Evolutionary conservation across 2,329 filamentous ascomycete genomes (phyloP).

Genomic region (Aureobasidium mangrovei): DNA sequence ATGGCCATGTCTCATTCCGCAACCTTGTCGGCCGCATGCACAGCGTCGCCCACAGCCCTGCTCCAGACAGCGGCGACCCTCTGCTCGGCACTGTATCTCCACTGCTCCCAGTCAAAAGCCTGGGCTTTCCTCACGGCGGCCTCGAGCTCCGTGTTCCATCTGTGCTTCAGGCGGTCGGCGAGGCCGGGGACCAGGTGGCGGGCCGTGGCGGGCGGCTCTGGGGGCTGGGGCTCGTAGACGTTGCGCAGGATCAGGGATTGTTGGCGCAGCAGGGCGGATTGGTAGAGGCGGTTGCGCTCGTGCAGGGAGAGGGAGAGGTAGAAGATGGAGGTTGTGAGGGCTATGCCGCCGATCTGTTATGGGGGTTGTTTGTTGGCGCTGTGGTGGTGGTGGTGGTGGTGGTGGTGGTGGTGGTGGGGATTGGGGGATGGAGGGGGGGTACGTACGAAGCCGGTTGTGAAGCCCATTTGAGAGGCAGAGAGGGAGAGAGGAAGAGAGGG

Average conservation of each 20-base stretch:
- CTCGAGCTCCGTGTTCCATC: conserved; percentile 42
- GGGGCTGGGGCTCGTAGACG: conserved; percentile 36
- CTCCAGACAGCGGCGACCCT: conserved; percentile 18
- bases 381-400: neutral
- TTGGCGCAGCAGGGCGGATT: conserved; percentile 39
- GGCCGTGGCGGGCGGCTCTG: conserved; percentile 30
- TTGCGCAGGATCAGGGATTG: conserved; percentile 36
- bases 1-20: neutral
- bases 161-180: conserved; percentile 40
- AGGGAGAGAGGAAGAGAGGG: neutral
- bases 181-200: conserved; percentile 34
- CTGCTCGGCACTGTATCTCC: conserved; percentile 34
- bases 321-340: conserved; percentile 39
- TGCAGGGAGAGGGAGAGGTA: conserved; percentile 35
- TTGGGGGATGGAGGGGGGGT: neutral
- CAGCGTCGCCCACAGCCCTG: neutral
- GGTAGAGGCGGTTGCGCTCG: conserved; percentile 38
- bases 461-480: conserved; percentile 34
- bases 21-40: conserved; percentile 1
- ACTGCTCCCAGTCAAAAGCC: conserved; percentile 37
- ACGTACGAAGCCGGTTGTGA: conserved; percentile 44
- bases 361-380: neutral
- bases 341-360: conserved; percentile 40
- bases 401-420: neutral
- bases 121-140: conserved; percentile 34